Evolutionary conservation across 148 eudicot species (phyloP).

Genomic region (Dianthus caryophyllus): DNA sequence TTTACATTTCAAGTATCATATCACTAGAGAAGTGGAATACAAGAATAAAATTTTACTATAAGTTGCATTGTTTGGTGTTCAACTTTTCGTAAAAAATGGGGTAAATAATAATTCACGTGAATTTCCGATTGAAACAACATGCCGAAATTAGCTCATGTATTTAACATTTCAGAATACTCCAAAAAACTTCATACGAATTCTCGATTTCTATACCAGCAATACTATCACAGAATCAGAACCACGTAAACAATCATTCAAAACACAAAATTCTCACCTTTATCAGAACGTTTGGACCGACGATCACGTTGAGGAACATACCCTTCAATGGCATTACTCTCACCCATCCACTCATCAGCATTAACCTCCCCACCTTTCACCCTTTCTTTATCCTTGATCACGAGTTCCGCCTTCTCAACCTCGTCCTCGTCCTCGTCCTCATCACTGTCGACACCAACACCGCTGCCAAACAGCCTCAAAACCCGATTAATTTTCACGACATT

Average conservation of each 20-base stretch:
- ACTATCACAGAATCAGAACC: neutral
- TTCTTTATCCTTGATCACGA: constrained; percentile 68
- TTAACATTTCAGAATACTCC: too few species aligned
- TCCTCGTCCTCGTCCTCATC: constrained; percentile 37
- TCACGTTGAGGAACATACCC: constrained; percentile 79
- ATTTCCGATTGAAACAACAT: too few species aligned
- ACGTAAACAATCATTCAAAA: neutral
- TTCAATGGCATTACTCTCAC: constrained; percentile 84
- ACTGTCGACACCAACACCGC: constrained; percentile 31
- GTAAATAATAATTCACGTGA: too few species aligned
- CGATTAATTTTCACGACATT: constrained; percentile 43
- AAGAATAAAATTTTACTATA: too few species aligned
- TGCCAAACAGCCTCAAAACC: constrained; percentile 51
- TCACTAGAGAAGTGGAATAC: too few species aligned
- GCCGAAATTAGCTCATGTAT: too few species aligned
- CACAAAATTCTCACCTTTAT: constrained; percentile 38
- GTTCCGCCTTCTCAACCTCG: constrained; percentile 35
- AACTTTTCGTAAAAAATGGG: too few species aligned
- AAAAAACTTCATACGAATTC: too few species aligned
- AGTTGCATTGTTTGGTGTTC: too few species aligned
- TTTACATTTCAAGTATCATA: neutral
- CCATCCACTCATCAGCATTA: constrained; percentile 72
- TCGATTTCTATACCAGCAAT: too few species aligned
- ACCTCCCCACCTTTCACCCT: constrained; percentile 46
- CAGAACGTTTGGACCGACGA: constrained; percentile 24